phyloP scores from a whole-genome alignment of 106 monocot species.

The Phalaenopsis aphrodite region DNA sequence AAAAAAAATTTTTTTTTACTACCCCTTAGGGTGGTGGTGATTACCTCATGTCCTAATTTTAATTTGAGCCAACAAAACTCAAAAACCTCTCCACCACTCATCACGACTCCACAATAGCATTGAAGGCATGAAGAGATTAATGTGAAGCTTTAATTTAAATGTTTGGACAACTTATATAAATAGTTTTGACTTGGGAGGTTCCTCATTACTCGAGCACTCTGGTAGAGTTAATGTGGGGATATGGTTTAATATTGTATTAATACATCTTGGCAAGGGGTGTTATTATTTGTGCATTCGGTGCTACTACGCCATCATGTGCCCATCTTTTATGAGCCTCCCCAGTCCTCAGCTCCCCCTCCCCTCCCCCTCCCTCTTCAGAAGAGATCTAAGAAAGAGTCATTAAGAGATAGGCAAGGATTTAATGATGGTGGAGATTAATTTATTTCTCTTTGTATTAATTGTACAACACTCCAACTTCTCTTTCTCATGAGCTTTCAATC shows the following conservation, averaged over 20 bases:
- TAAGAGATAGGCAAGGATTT: constrained; percentile 11
- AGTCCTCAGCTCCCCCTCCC: neutral
- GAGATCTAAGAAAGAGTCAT: constrained; percentile 7
- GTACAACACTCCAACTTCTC: neutral
- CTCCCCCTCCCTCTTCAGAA: too few species aligned
- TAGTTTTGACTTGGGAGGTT: constrained; percentile 8
- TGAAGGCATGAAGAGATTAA: constrained; percentile 17
- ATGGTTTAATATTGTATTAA: constrained; percentile 13
- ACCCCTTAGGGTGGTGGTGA: too few species aligned
- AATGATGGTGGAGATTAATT: constrained; percentile 6
- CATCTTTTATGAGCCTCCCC: neutral
- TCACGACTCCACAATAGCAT: constrained; percentile 19
- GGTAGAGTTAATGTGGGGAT: constrained; percentile 7
- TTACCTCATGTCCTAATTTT: too few species aligned
- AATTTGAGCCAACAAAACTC: neutral
- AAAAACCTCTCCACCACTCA: constrained; percentile 9
- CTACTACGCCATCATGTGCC: constrained; percentile 1
- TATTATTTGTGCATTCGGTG: neutral
- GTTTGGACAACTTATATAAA: neutral
- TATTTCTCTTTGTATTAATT: constrained; percentile 1
- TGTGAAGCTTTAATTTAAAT: constrained; percentile 11
- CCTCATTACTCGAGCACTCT: constrained; percentile 7
- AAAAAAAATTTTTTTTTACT: too few species aligned
- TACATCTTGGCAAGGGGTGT: neutral
- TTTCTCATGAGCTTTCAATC: neutral